Evolutionary conservation across 2,329 filamentous ascomycete species (phyloP).

Genomic region (Simplicillium aogashimaense): DNA sequence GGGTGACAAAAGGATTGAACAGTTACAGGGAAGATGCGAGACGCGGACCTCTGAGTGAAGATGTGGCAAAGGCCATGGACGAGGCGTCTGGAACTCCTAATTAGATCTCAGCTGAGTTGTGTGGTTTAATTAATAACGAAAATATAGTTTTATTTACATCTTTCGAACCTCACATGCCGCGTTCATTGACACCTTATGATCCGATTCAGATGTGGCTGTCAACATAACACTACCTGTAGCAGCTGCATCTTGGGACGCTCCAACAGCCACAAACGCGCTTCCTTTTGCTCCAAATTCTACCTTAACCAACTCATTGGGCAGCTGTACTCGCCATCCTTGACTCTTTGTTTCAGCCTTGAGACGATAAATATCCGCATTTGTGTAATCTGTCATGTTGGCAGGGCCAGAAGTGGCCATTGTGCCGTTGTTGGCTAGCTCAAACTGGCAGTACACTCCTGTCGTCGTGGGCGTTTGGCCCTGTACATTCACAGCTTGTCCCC

Average conservation of each 20-base stretch:
- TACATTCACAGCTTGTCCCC: conserved; percentile 19
- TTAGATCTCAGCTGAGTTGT: no score
- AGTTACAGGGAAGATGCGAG: no score
- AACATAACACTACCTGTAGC: conserved; percentile 28
- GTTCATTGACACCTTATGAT: conserved; percentile 9
- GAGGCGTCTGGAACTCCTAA: no score
- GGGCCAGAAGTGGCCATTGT: conserved; percentile 18
- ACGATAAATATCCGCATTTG: conserved; percentile 35
- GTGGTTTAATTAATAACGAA: no score
- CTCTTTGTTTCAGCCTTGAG: conserved; percentile 31
- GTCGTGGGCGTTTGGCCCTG: conserved; percentile 15
- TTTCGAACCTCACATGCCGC: no score
- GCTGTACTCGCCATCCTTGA: conserved; percentile 33
- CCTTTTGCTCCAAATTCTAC: conserved; percentile 29
- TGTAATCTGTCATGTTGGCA: conserved; percentile 25
- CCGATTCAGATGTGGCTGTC: conserved; percentile 34
- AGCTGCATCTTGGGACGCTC: conserved; percentile 18
- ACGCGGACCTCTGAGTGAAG: no score
- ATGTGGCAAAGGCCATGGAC: no score
- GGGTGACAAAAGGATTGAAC: no score
- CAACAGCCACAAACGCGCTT: conserved; percentile 31
- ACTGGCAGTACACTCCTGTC: conserved; percentile 31
- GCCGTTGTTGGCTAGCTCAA: conserved; percentile 36
- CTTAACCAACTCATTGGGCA: conserved; percentile 29
- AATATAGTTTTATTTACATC: no score